Evolutionary conservation across 1,284 basidiomycete genomes (phyloP).

Genomic region (Tylopilus sp.): DNA sequence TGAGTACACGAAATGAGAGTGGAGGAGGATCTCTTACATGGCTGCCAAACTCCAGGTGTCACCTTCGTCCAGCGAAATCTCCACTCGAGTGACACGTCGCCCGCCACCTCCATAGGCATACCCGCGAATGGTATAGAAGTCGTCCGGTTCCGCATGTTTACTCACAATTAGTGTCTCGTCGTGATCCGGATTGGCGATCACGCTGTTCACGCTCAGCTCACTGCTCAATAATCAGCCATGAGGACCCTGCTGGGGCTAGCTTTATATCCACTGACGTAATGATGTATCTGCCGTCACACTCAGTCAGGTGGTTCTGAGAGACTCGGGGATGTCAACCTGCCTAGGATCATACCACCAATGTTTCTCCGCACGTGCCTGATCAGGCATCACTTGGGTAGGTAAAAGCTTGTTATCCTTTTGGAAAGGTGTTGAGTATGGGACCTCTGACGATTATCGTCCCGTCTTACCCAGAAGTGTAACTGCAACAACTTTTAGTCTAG

Average conservation of each 20-base stretch:
- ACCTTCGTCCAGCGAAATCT: conserved; percentile 60
- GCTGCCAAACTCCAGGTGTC: conserved; percentile 49
- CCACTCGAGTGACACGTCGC: conserved; percentile 55
- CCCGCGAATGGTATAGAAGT: conserved; percentile 43
- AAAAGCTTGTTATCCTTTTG: conserved; percentile 60
- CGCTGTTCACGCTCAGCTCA: conserved; percentile 63
- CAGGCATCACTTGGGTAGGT: conserved; percentile 53
- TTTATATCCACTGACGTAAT: conserved; percentile 36
- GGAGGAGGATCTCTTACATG: conserved; percentile 32
- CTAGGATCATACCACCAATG: conserved; percentile 64
- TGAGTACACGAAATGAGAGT: neutral
- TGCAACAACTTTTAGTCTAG: conserved; percentile 7
- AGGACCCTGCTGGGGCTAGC: neutral
- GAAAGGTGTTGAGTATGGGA: conserved; percentile 6
- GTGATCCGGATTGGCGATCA: conserved; percentile 58
- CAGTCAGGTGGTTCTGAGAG: neutral
- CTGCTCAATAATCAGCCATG: conserved; percentile 27
- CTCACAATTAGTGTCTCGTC: conserved; percentile 40
- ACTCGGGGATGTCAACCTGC: conserved; percentile 26
- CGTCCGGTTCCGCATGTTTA: conserved; percentile 8
- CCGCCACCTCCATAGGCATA: conserved; percentile 73
- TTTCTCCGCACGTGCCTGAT: conserved; percentile 52
- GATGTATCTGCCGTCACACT: conserved; percentile 35
- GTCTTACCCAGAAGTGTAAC: conserved; percentile 35
- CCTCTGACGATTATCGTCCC: neutral